phyloP scores from a whole-genome alignment of 306 rosid species.

The Pyrus bretschneideri region DNA sequence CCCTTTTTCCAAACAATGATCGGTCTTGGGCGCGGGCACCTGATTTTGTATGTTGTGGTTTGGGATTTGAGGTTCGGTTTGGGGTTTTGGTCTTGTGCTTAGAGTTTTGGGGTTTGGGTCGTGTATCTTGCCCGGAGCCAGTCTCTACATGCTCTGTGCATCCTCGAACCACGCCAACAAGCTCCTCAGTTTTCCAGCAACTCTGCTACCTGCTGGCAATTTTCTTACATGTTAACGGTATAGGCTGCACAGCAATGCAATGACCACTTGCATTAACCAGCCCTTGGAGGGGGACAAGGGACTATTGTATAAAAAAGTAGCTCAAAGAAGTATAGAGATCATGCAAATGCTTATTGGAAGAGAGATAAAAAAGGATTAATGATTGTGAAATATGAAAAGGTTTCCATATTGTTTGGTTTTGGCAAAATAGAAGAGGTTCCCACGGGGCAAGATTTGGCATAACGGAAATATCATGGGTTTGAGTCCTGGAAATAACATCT shows the following conservation, averaged over 20 bases:
- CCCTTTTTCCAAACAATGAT: background rate
- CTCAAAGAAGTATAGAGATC: conserved; percentile 10
- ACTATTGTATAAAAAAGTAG: background rate
- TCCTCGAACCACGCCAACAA: conserved; percentile 73
- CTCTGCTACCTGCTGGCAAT: conserved; percentile 56
- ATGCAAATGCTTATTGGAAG: background rate
- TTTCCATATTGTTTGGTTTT: conserved; percentile 12
- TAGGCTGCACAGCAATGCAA: background rate
- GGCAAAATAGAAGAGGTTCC: background rate
- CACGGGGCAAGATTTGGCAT: no score
- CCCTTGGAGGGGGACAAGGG: conserved; percentile 6
- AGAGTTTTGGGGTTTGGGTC: background rate
- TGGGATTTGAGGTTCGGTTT: background rate
- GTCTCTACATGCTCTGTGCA: conserved; percentile 56
- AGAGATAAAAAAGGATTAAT: background rate
- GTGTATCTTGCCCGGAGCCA: conserved; percentile 19
- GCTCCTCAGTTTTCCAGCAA: conserved; percentile 41
- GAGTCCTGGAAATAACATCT: no score
- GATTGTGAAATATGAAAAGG: background rate
- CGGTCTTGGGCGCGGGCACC: background rate
- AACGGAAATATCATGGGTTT: no score
- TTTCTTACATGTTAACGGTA: conserved; percentile 1
- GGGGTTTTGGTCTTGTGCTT: background rate
- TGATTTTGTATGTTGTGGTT: background rate
- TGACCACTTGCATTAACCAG: background rate